phyloP scores from a whole-genome alignment of 2,329 filamentous ascomycete genomes.

The Cladophialophora psammophila region DNA sequence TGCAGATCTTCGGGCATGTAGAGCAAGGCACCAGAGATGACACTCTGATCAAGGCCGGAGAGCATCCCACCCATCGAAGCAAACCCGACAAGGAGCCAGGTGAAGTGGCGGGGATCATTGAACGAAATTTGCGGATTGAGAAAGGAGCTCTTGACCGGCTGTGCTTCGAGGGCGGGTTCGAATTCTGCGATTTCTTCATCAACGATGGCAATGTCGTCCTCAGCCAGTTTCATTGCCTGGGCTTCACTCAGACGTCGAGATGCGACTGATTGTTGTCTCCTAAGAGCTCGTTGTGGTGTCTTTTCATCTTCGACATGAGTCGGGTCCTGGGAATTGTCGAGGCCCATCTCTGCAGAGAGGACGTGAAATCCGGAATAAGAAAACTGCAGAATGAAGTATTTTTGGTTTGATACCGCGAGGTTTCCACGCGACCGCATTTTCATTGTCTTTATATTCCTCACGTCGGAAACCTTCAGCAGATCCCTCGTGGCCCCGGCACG shows the following conservation, averaged over 20 bases:
- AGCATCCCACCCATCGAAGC: conserved; percentile 78
- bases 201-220: conserved; percentile 38
- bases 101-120: conserved; percentile 70
- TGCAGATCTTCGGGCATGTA: conserved; percentile 67
- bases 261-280: conserved; percentile 23
- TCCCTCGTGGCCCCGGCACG: background rate
- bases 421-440: too few relatives aligned
- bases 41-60: conserved; percentile 74
- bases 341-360: conserved; percentile 1
- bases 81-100: conserved; percentile 72
- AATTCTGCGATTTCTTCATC: conserved; percentile 46
- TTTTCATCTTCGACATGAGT: background rate
- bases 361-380: too few relatives aligned
- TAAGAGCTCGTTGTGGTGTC: background rate
- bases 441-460: background rate
- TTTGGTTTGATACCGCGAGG: background rate
- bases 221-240: conserved; percentile 38
- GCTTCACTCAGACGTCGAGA: conserved; percentile 37
- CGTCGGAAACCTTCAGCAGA: background rate
- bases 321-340: background rate
- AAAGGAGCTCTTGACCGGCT: conserved; percentile 35
- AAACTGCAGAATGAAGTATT: background rate
- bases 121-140: conserved; percentile 59
- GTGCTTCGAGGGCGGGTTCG: conserved; percentile 43
- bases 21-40: conserved; percentile 75